Percentiles rank a stretch among this genome's conserved stretches.
Evolutionary conservation across 2,329 filamentous ascomycete species (phyloP).

Genomic region (Pyricularia pennisetigena): DNA sequence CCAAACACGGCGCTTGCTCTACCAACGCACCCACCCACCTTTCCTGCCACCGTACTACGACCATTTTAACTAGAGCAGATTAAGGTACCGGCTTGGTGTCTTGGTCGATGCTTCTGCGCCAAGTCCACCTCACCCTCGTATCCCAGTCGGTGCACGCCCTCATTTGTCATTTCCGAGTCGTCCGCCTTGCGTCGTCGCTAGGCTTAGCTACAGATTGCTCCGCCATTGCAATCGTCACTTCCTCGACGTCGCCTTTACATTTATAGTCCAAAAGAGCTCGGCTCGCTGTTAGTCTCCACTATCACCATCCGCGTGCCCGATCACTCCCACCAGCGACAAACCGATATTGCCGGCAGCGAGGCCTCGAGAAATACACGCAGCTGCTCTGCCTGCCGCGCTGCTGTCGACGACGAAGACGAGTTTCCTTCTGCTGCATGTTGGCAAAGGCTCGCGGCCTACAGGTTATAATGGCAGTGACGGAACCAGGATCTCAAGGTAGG

Average conservation of each 20-base stretch:
- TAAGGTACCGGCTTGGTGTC: neutral
- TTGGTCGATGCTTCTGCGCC: neutral
- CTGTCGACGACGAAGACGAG: neutral
- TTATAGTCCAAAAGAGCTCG: neutral
- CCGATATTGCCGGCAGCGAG: neutral
- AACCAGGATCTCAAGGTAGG: conserved; percentile 17
- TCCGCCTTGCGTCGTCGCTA: neutral
- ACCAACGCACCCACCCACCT: neutral
- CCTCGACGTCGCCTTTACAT: neutral
- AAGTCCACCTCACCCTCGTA: neutral
- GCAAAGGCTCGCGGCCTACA: neutral
- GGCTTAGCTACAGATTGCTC: neutral
- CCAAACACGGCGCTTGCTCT: neutral
- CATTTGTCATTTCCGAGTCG: neutral
- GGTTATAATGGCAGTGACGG: conserved; percentile 20
- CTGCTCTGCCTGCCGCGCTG: neutral
- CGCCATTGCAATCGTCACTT: neutral
- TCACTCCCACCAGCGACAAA: neutral
- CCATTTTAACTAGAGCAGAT: neutral
- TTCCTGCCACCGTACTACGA: neutral
- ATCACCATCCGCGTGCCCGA: neutral
- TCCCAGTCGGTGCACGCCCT: neutral
- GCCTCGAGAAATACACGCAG: neutral
- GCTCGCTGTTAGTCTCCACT: neutral
- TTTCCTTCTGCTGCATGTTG: neutral